These are phyloP conservation scores for Macrolepiota fuliginosa DNA, from an alignment of 768 basidiomycete species.

Conservation along the genomic window DNA sequence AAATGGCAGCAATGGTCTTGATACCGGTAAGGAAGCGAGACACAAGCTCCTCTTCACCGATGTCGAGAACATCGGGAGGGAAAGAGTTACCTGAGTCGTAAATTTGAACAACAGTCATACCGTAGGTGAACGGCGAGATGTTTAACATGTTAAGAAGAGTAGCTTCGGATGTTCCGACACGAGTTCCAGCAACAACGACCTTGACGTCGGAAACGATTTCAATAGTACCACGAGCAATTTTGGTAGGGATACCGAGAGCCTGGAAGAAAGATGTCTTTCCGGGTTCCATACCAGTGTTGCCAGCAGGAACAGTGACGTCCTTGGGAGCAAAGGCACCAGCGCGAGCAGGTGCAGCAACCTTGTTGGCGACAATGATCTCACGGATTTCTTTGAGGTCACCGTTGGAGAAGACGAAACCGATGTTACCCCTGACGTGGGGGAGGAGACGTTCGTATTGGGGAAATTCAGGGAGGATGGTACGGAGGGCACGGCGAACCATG, in stretches of 20 bases:
- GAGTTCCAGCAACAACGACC: constrained; percentile 88
- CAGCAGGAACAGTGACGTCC: constrained; percentile 89
- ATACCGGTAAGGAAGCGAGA: constrained; percentile 91
- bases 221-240: constrained; percentile 99
- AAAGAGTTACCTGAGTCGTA: constrained; percentile 94
- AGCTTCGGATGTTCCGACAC: constrained; percentile 97
- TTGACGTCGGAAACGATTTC: constrained; percentile 98
- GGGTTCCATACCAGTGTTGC: constrained; percentile 99
- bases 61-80: constrained; percentile 85
- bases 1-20: constrained; percentile 94
- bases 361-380: constrained; percentile 92
- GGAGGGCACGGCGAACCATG: constrained; percentile 98
- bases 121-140: constrained; percentile 99
- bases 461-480: constrained; percentile 83
- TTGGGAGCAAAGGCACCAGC: constrained; percentile 94
- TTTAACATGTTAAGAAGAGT: constrained; percentile 99
- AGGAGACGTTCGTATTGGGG: constrained; percentile 97
- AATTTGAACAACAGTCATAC: constrained; percentile 97
- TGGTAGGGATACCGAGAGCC: constrained; percentile 98
- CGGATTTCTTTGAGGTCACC: constrained; percentile 93
- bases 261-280: constrained; percentile 99
- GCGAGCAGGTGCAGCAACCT: constrained; percentile 97
- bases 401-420: constrained; percentile 97
- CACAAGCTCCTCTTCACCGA: constrained; percentile 88
- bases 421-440: constrained; percentile 94